Conservation (phyloP, 73 alveolate species). For the Uronychia binucleata region DNA sequence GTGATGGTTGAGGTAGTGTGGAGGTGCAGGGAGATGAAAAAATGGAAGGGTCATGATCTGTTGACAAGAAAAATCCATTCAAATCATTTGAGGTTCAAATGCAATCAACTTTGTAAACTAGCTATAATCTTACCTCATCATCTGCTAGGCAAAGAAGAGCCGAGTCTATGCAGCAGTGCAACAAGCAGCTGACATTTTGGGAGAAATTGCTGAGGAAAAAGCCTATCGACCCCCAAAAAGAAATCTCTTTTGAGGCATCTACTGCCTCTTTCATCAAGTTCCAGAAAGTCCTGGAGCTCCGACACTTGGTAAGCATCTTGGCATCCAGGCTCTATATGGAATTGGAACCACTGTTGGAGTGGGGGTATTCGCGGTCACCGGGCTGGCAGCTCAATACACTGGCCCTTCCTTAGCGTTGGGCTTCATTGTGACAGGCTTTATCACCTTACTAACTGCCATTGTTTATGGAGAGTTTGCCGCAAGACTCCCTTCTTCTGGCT, state of each 20-base stretch:
- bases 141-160: no score
- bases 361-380: slow-evolving; percentile 60
- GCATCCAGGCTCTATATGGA: not conserved
- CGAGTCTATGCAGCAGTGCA: no score
- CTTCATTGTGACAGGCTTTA: slow-evolving; percentile 31
- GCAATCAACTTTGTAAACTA: no score
- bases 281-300: not conserved
- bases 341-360: slow-evolving; percentile 62
- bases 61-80: no score
- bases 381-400: slow-evolving; percentile 57
- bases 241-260: not conserved
- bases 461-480: slow-evolving; percentile 54
- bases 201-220: no score
- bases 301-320: not conserved
- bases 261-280: not conserved
- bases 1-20: no score
- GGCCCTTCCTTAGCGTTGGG: slow-evolving; percentile 37
- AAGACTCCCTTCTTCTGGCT: slow-evolving; percentile 48
- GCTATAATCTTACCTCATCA: no score
- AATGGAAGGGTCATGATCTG: no score
- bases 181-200: no score
- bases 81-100: no score
- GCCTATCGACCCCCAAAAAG: no score
- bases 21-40: no score
- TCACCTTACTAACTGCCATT: slow-evolving; percentile 36